Evolutionary conservation across 257 asterid species (phyloP), one percentile per base, ranked within the genome.

Genomic region (Craterostigma plantagineum): DNA sequence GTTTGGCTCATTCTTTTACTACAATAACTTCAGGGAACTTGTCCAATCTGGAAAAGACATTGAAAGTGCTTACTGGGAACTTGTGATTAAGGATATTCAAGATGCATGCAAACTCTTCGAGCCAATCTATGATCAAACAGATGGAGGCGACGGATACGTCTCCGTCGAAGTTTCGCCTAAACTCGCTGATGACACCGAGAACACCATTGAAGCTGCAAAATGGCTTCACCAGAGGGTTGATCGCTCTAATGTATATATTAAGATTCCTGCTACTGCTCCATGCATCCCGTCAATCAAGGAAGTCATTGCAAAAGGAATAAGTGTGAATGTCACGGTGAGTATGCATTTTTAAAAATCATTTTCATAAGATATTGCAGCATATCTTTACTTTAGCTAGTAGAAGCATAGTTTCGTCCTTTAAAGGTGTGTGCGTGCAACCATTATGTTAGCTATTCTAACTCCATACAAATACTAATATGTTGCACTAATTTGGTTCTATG

Each of bases 21-120:
- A 4, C 27, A 50, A 49, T 49, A 17, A 51, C 43, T 69, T 51
- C 77, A 90, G 99, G 72, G 94, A 83, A 55, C 96, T 90, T 40
- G 92, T 90, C 14, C 79, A 77, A 58, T 66, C 76, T 58, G 96
- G 99, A 61, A 77, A 75, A 57, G 93, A 90, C 75, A 90, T 80
- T 37, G 79, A 84, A 58, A 75, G 72, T 56, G 78, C 92, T 18
- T 90, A 83, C 57, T 90, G 99, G 99, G 99, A 90, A 70, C 94
- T 90, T 36, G 99, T 90, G 58, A 81, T 90, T 64, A 83, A 77
- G 70, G 99, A 90, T 62, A 90, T 90, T 43, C 99, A 90, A 77
- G 99, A 90, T 60, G 96, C 99, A n/a, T 77, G 96, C 81, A 80
- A 67, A 63, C 94, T 84, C 53, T 90, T 90, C 55, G 96, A 90